Evolutionary conservation across 257 asterid genomes (phyloP).

Genomic region (Phtheirospermum japonicum): DNA sequence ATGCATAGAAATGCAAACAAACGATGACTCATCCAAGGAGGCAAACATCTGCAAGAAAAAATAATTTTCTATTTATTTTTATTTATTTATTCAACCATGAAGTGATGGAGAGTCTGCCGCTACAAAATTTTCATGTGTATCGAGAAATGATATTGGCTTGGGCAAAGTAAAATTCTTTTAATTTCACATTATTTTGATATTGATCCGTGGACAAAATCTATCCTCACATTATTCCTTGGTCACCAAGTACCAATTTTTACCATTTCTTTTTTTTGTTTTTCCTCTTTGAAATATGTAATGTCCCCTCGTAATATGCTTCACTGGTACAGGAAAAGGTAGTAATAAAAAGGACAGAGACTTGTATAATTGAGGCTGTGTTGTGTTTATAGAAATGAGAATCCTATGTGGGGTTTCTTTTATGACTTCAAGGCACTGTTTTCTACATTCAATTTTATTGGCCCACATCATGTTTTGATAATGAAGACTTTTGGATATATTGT

Average conservation of each 20-base stretch:
- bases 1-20: constrained; percentile 25
- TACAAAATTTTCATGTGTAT: no score
- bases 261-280: background rate
- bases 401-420: constrained; percentile 48
- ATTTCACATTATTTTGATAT: no score
- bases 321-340: background rate
- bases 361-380: constrained; percentile 27
- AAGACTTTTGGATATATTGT: constrained; percentile 24
- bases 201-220: no score
- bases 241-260: constrained; percentile 27
- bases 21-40: constrained; percentile 3
- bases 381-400: constrained; percentile 40
- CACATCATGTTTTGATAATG: constrained; percentile 27
- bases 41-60: background rate
- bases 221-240: constrained; percentile 29
- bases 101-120: no score
- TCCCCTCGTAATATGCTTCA: background rate
- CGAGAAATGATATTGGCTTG: no score
- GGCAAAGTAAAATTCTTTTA: no score
- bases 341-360: constrained; percentile 31
- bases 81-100: no score
- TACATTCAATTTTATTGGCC: constrained; percentile 27
- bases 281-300: background rate
- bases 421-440: constrained; percentile 34
- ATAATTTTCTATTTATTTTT: no score